These are phyloP conservation scores for Penicillium tannophilum DNA, from an alignment of 495 filamentous ascomycete species.

Conservation along the genomic window DNA sequence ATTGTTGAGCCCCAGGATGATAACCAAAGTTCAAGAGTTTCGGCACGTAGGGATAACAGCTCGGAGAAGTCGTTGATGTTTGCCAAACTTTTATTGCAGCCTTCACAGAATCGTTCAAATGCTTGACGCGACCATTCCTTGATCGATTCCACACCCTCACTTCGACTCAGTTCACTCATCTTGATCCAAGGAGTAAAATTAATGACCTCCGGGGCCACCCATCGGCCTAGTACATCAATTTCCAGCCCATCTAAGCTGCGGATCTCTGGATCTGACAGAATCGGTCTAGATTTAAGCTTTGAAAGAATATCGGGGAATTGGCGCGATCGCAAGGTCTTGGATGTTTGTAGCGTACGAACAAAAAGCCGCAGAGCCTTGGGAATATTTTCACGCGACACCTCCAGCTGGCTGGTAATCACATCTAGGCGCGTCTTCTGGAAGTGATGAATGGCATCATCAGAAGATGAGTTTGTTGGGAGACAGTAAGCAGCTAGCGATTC, in stretches of 20 bases:
- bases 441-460: slow-evolving; percentile 76
- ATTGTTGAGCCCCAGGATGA: slow-evolving; percentile 44
- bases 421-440: slow-evolving; percentile 76
- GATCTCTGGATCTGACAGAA: slow-evolving; percentile 71
- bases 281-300: slow-evolving; percentile 65
- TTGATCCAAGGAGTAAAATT: slow-evolving; percentile 91
- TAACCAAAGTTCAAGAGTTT: slow-evolving; percentile 76
- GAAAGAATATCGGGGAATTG: slow-evolving; percentile 70
- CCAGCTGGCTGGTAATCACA: slow-evolving; percentile 62
- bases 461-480: slow-evolving; percentile 77
- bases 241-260: slow-evolving; percentile 66
- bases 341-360: slow-evolving; percentile 73
- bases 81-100: slow-evolving; percentile 58
- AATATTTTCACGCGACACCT: slow-evolving; percentile 47
- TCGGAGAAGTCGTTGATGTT: slow-evolving; percentile 61
- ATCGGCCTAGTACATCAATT: slow-evolving; percentile 78
- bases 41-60: slow-evolving; percentile 67
- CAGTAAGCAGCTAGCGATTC: slow-evolving; percentile 80
- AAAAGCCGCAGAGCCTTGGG: slow-evolving; percentile 69
- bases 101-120: slow-evolving; percentile 61
- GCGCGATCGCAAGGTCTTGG: slow-evolving; percentile 71
- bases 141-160: slow-evolving; percentile 65
- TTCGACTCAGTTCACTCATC: slow-evolving; percentile 72
- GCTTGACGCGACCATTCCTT: slow-evolving; percentile 75
- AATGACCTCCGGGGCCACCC: slow-evolving; percentile 80